Percentiles rank a stretch among this genome's conserved stretches.
Conservation (phyloP, 2,329 filamentous ascomycete genomes). For the Capronia americana region DNA sequence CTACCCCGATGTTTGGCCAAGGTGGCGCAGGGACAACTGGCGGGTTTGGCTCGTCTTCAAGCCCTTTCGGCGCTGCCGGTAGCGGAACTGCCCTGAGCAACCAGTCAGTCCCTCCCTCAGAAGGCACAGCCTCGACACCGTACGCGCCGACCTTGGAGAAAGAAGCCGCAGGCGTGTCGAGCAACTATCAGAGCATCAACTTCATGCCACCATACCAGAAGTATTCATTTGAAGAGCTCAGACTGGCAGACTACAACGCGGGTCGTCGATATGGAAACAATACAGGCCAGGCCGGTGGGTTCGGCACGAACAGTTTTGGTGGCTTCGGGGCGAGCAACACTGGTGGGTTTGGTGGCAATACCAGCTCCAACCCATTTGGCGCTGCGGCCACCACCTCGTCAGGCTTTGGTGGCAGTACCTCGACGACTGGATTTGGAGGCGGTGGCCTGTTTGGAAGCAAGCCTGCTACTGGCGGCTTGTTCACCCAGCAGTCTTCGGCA, state of each 20-base stretch:
- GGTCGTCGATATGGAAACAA: slow-evolving; percentile 83
- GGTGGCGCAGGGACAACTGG: slow-evolving; percentile 39
- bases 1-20: slow-evolving; percentile 38
- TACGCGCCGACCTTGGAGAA: slow-evolving; percentile 56
- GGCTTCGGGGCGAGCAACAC: slow-evolving; percentile 47
- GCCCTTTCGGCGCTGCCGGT: slow-evolving; percentile 45
- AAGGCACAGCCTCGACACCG: slow-evolving; percentile 55
- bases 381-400: slow-evolving; percentile 45
- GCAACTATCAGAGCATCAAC: slow-evolving; percentile 57
- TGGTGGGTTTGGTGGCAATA: slow-evolving; percentile 36
- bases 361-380: slow-evolving; percentile 44
- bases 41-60: slow-evolving; percentile 47
- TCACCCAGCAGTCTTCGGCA: slow-evolving; percentile 42
- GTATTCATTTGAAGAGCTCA: slow-evolving; percentile 85
- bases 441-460: slow-evolving; percentile 53
- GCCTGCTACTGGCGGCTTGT: slow-evolving; percentile 41
- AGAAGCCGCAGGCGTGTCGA: slow-evolving; percentile 47
- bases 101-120: slow-evolving; percentile 47
- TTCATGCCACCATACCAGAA: slow-evolving; percentile 67
- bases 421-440: slow-evolving; percentile 50
- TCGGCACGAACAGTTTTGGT: slow-evolving; percentile 68
- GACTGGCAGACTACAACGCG: slow-evolving; percentile 85
- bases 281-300: slow-evolving; percentile 80
- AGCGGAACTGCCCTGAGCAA: slow-evolving; percentile 52
- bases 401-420: slow-evolving; percentile 46